Evolutionary conservation across 805 yeast species (phyloP).

Genomic region (Candida gorgasii): DNA sequence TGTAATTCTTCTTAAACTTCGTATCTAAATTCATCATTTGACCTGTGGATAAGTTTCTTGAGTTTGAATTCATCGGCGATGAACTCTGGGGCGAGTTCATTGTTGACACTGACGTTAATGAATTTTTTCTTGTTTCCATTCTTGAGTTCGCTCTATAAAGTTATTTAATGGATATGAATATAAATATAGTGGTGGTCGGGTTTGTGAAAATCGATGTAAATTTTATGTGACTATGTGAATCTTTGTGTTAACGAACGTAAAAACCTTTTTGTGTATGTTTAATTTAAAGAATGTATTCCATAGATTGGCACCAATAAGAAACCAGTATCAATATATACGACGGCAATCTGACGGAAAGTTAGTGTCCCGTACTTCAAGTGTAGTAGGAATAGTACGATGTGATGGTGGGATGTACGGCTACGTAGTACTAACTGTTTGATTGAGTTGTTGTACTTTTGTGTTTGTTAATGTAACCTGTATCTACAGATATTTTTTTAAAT

Average conservation of each 20-base stretch:
- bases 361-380: no score
- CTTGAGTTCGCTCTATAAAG: not conserved
- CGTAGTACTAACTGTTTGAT: not conserved
- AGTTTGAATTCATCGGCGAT: conserved; percentile 2
- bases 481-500: conserved; percentile 1
- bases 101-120: conserved; percentile 32
- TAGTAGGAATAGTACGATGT: no score
- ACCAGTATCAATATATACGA: no score
- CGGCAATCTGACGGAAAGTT: no score
- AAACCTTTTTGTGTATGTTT: no score
- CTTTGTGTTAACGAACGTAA: no score
- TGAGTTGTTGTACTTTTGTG: not conserved
- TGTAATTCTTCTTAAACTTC: conserved; percentile 40
- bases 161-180: not conserved
- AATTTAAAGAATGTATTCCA: no score
- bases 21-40: conserved; percentile 38
- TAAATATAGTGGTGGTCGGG: not conserved
- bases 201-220: no score
- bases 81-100: conserved; percentile 3
- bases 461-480: not conserved
- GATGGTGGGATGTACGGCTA: no score
- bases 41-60: conserved; percentile 39
- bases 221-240: no score
- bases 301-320: no score
- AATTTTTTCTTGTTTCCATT: conserved; percentile 29